Evolutionary conservation across 306 rosid genomes (phyloP).

Genomic region (Arachis stenosperma): DNA sequence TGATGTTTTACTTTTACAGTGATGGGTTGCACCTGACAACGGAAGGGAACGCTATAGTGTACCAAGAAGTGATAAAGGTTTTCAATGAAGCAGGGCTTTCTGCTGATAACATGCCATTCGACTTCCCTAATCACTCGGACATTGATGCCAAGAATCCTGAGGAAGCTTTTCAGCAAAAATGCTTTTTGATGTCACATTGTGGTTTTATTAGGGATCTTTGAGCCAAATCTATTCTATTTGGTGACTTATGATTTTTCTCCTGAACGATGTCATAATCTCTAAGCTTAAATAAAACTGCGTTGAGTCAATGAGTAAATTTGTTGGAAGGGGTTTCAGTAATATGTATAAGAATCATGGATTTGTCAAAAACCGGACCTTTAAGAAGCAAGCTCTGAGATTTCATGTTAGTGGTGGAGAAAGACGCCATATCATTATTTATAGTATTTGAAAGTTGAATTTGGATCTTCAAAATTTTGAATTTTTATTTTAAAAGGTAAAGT

Average conservation of each 20-base stretch:
- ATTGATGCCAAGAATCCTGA: slow-evolving; percentile 67
- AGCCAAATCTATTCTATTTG: slow-evolving; percentile 27
- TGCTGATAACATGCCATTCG: slow-evolving; percentile 68
- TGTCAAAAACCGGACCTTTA: too few relatives aligned
- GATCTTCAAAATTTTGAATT: too few relatives aligned
- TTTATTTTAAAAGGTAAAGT: too few relatives aligned
- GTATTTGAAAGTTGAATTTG: too few relatives aligned
- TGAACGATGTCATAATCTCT: slow-evolving; percentile 3
- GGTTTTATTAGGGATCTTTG: neutral
- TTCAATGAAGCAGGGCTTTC: slow-evolving; percentile 52
- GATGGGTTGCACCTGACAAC: slow-evolving; percentile 92
- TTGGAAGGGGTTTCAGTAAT: too few relatives aligned
- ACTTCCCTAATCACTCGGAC: slow-evolving; percentile 83
- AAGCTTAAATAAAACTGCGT: neutral
- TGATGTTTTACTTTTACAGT: slow-evolving; percentile 47
- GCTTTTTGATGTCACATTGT: slow-evolving; percentile 43
- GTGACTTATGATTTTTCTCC: slow-evolving; percentile 26
- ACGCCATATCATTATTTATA: too few relatives aligned
- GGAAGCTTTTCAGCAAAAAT: slow-evolving; percentile 64
- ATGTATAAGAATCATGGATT: too few relatives aligned
- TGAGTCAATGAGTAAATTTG: too few relatives aligned
- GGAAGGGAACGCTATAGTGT: slow-evolving; percentile 73
- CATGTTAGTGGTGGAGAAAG: too few relatives aligned
- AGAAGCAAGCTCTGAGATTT: too few relatives aligned
- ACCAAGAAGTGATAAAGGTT: slow-evolving; percentile 48